Base-by-base conservation (phyloP, 805 yeast species). In the Yamadazyma philogaea region DNA sequence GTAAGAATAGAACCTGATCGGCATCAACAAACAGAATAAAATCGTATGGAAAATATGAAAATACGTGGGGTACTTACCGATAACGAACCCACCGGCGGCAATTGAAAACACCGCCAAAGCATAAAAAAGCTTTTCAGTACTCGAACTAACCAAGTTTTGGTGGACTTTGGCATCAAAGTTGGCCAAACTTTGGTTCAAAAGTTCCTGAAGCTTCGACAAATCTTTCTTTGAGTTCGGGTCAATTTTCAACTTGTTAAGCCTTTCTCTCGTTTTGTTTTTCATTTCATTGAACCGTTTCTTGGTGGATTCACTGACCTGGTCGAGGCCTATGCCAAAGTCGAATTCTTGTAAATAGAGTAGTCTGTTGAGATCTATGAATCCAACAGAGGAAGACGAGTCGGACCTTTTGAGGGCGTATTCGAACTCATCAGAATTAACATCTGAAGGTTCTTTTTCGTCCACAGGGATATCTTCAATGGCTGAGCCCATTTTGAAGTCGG, bases 1-100 rank as follows among this genome's bases (percentile, higher is more conserved):
- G 64, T 87, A 91, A 1, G 93, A 79, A 63, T 88, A 82, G 54
- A 84, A 75, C 44, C 99, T 68, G 18, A 90, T 80, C 0, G 99
- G 98, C 81, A 90, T 78, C 41, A 91, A 67, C 1, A 85, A 47
- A 2, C 65, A 55, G 43, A 82, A 75, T 37, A 87, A 61, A 0
- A 62, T 64, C 0, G 96, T 79, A 61, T 91, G 90, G 51, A 81
- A 75, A 1, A 81, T 58, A 50, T 89, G 98, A 60, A 91, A 83
- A 61, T 76, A 78, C 28, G 76, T 73, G 0, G 98, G 97, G 46
- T 76, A 75, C 44, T 74, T 75, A 7, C 96, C 97, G 50, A 90
- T 79, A 4, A 88, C 60, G 44, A 80, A 74, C 0, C 98, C 98
- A 20, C 82, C 70, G 14, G 76, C 58, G 33, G 91, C 86, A 6